Evolutionary conservation across 108 stramenopile genomes (phyloP).

Genomic region (Conticribra weissflogii): DNA sequence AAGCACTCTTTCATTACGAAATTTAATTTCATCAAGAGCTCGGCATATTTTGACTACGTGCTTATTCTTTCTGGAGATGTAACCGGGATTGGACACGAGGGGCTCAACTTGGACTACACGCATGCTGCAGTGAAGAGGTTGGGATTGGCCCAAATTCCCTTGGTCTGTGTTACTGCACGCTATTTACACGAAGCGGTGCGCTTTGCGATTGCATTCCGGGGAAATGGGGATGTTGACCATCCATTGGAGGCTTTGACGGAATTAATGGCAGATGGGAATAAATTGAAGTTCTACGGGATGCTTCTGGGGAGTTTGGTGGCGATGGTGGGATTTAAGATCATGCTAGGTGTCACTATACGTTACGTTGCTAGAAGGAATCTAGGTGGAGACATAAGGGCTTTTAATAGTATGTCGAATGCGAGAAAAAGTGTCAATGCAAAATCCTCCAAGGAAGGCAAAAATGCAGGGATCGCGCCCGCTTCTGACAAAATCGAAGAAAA

Average conservation of each 20-base stretch:
- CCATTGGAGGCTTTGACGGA: constrained; percentile 25
- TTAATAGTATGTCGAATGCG: background rate
- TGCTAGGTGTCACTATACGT: constrained; percentile 30
- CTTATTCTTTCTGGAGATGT: constrained; percentile 88
- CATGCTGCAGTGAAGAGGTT: constrained; percentile 93
- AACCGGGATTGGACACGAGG: constrained; percentile 88
- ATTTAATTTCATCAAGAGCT: constrained; percentile 91
- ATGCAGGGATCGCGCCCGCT: background rate
- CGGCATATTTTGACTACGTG: constrained; percentile 83
- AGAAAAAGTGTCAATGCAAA: constrained; percentile 16
- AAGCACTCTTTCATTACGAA: constrained; percentile 98
- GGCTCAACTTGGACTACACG: constrained; percentile 85
- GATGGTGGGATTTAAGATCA: constrained; percentile 36
- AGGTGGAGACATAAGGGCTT: constrained; percentile 22
- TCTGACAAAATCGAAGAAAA: background rate
- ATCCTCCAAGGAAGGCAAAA: constrained; percentile 13
- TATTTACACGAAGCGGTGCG: constrained; percentile 78
- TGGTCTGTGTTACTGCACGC: constrained; percentile 90
- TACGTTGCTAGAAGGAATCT: constrained; percentile 29
- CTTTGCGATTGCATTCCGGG: constrained; percentile 52
- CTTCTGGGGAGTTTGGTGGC: constrained; percentile 19
- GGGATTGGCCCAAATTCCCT: constrained; percentile 91
- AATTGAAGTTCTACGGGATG: constrained; percentile 31
- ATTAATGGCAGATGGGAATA: constrained; percentile 32
- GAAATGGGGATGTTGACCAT: constrained; percentile 33